phyloP scores from a whole-genome alignment of 2,329 filamentous ascomycete species.

The Talaromyces sp. region DNA sequence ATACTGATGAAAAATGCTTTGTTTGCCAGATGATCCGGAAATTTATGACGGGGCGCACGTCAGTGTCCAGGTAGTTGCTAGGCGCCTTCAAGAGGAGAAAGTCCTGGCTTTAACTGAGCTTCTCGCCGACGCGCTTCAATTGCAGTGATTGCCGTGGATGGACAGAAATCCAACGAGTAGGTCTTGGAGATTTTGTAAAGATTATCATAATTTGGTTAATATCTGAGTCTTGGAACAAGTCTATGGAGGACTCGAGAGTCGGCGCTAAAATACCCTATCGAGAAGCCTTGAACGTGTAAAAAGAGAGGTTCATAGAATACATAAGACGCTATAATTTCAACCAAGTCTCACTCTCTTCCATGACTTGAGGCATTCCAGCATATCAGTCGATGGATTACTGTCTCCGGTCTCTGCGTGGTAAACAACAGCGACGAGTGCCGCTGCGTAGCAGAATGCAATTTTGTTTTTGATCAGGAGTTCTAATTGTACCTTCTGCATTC shows the following conservation, averaged over 20 bases:
- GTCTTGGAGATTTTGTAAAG: background rate
- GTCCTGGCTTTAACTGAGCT: constrained; percentile 24
- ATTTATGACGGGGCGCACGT: constrained; percentile 14
- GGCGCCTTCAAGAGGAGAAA: constrained; percentile 41
- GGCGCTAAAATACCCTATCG: background rate
- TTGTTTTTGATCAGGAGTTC: constrained; percentile 23
- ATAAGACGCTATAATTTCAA: constrained; percentile 12
- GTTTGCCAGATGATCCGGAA: constrained; percentile 19
- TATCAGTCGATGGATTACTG: constrained; percentile 26
- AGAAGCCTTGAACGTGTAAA: background rate
- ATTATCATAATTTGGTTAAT: background rate
- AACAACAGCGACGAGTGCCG: constrained; percentile 25
- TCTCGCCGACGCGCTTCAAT: background rate
- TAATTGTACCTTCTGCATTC: constrained; percentile 28
- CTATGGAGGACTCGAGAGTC: background rate
- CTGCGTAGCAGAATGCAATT: constrained; percentile 27
- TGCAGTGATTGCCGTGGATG: background rate
- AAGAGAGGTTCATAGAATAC: background rate
- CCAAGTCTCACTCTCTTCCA: constrained; percentile 32
- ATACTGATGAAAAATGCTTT: background rate
- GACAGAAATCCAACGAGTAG: too few species aligned
- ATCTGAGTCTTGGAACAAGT: background rate
- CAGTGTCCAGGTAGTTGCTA: constrained; percentile 12
- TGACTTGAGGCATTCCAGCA: constrained; percentile 28
- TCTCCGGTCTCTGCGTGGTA: constrained; percentile 20